Base-by-base conservation (phyloP, 257 asterid species). In the Gardenia jasminoides region DNA sequence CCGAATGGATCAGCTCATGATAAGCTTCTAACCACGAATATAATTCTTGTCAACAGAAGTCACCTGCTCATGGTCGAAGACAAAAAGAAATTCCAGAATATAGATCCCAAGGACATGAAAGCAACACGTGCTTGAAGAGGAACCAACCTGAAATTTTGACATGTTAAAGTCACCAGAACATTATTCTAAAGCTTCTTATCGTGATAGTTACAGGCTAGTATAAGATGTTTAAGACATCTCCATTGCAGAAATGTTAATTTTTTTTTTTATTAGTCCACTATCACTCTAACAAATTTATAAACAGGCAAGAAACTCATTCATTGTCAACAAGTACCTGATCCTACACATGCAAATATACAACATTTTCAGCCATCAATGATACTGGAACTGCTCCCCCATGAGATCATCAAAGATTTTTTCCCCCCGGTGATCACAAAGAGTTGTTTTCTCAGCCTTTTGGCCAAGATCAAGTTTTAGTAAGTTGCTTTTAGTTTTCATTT, bases 81-180 rank as follows among this genome's bases (percentile, higher is more conserved):
- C 84, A 93, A 70, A 82, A 80, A 88, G 78, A 90, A 95, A 84
- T 93, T 95, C 99, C 99, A 95, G 88, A 95, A 95, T 81, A 95
- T 87, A 74, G 99, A 92, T 31, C 91, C 95, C 88, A 86, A 84
- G 36, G 98, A 93, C 99, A 95, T 95, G 93, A 95, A 93, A 33
- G 96, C 99, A 72, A 95, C 99, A 26, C 97, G 97, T 59, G 94
- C 89, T 78, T 91, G 97, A 87, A 95, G 97, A 77, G 99, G 99
- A 79, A 95, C 85, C 80, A 74, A 84, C 96, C 99, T 93, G 89
- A 74, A 70, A 80, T 46, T 71, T 64, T 76, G 46, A 33, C 48
- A 50, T 17, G 6, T 46, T 17, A 50, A 75, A 75, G 28, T 39
- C 39, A 50, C 41, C 41, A n/a, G 12, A 56, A 7, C 10, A 26